Conservation (phyloP, 1,284 basidiomycete species). For the Apiotrichum mycotoxinovorans region DNA sequence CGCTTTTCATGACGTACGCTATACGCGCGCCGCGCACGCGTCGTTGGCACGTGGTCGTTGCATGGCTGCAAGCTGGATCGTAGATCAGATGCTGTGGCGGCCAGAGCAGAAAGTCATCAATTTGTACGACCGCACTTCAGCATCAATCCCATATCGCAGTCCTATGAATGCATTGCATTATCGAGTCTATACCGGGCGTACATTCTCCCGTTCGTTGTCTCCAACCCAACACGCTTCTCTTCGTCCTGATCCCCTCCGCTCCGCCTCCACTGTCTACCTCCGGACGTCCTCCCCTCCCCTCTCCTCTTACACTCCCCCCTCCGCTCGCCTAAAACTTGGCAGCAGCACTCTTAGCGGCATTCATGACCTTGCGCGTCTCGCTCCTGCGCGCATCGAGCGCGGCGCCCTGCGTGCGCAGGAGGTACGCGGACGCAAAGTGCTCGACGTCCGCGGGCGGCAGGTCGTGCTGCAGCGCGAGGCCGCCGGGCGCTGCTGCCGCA, state of each 20-base stretch:
- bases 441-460: slow-evolving; percentile 33
- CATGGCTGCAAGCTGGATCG: too few species aligned
- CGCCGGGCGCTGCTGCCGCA: too few species aligned
- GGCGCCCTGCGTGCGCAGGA: slow-evolving; percentile 27
- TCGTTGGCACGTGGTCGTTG: too few species aligned
- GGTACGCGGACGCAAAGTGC: slow-evolving; percentile 38
- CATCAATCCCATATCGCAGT: too few species aligned
- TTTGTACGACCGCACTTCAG: too few species aligned
- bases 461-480: slow-evolving; percentile 6
- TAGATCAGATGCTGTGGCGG: too few species aligned
- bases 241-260: neutral
- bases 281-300: neutral
- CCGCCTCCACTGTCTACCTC: neutral
- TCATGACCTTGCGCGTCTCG: slow-evolving; percentile 33
- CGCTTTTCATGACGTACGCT: too few species aligned
- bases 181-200: neutral
- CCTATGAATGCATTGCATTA: neutral
- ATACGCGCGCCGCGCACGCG: too few species aligned
- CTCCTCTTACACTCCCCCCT: neutral
- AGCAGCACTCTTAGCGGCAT: slow-evolving; percentile 33
- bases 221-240: neutral
- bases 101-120: too few species aligned
- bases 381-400: slow-evolving; percentile 22
- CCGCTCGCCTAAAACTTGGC: slow-evolving; percentile 25
- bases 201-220: neutral